Evolutionary conservation across 805 yeast genomes (phyloP).

Genomic region (Candida taoyuanica): DNA sequence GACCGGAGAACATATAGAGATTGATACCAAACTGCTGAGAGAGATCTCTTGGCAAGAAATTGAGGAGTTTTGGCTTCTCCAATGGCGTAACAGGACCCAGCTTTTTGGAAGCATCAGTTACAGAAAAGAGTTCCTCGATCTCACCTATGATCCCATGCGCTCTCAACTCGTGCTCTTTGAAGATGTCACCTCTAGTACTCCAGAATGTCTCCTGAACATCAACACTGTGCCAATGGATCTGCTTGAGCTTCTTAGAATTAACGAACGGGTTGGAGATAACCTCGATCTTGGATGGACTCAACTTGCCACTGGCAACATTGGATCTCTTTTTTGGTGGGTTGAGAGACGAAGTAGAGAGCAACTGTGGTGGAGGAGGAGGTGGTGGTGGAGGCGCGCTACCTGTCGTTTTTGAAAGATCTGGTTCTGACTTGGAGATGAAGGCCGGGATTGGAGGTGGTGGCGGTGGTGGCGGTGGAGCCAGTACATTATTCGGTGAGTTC

Average conservation of each 20-base stretch:
- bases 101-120: slow-evolving; percentile 52
- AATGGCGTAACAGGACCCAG: slow-evolving; percentile 21
- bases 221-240: slow-evolving; percentile 94
- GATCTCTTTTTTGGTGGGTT: slow-evolving; percentile 5
- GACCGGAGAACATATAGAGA: slow-evolving; percentile 66
- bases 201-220: slow-evolving; percentile 78
- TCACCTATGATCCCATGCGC: slow-evolving; percentile 79
- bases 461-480: slow-evolving; percentile 3
- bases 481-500: not conserved
- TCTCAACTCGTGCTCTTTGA: slow-evolving; percentile 55
- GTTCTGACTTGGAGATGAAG: slow-evolving; percentile 7
- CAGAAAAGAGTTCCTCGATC: slow-evolving; percentile 83
- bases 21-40: slow-evolving; percentile 96
- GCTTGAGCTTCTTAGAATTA: slow-evolving; percentile 65
- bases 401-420: not conserved
- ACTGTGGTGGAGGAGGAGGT: slow-evolving; percentile 25
- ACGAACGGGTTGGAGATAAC: slow-evolving; percentile 10
- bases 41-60: slow-evolving; percentile 75
- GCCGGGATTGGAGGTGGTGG: slow-evolving; percentile 9
- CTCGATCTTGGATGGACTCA: slow-evolving; percentile 5
- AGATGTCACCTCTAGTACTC: slow-evolving; percentile 56
- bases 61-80: slow-evolving; percentile 34
- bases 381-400: no score
- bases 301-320: not conserved
- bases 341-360: slow-evolving; percentile 29